Percentiles rank a stretch among this genome's conserved stretches.
phyloP scores from a whole-genome alignment of 805 yeast genomes.

The Starmerella stigmatis region DNA sequence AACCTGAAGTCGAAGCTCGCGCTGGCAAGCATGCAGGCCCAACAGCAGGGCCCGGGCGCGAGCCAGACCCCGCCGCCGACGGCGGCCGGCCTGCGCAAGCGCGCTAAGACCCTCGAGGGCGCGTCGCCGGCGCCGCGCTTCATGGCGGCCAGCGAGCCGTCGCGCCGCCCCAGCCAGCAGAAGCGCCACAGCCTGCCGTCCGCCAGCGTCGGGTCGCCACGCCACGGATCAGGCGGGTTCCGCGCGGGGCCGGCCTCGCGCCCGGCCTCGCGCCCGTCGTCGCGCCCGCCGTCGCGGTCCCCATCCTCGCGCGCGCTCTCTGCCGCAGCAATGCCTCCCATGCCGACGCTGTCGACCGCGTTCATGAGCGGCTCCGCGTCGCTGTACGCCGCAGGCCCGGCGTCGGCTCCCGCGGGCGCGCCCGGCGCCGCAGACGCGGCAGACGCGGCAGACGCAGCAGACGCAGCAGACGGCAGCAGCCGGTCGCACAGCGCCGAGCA shows the following conservation, averaged over 20 bases:
- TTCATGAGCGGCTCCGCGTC: neutral
- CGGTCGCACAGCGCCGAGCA: too few relatives aligned
- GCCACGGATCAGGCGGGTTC: neutral
- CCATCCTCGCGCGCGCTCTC: neutral
- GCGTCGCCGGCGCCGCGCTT: conserved; percentile 18
- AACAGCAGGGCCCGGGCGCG: conserved; percentile 16
- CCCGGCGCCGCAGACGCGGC: too few relatives aligned
- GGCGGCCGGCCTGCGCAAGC: conserved; percentile 9
- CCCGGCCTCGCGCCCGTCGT: neutral
- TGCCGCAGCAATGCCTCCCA: neutral
- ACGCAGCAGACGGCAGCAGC: too few relatives aligned
- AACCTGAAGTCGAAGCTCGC: conserved; percentile 36
- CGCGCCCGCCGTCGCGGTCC: neutral
- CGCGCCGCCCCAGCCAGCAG: conserved; percentile 2
- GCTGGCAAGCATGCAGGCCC: conserved; percentile 35
- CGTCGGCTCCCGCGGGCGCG: neutral
- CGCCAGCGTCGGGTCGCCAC: neutral
- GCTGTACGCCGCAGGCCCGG: neutral
- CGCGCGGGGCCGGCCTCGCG: neutral
- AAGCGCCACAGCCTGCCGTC: conserved; percentile 5
- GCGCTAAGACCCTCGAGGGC: conserved; percentile 25
- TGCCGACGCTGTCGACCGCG: neutral
- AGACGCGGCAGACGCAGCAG: too few relatives aligned
- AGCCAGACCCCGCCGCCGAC: conserved; percentile 4
- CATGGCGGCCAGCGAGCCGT: conserved; percentile 7